Evolutionary conservation across 306 rosid species (phyloP), one percentile per base, ranked within the genome.

Genomic region (Gastrolobium bilobum): DNA sequence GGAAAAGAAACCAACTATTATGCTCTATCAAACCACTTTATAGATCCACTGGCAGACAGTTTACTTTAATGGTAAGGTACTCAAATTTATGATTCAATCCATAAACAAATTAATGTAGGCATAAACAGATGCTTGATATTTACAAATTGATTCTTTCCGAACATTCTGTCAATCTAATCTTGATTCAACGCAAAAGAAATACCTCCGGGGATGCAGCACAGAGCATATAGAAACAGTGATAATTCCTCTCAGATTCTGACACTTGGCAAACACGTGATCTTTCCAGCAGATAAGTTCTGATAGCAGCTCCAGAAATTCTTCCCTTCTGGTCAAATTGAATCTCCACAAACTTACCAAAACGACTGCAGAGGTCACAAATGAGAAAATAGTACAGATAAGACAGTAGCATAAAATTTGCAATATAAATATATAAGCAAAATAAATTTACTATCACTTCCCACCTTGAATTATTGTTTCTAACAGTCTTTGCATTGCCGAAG

Each of bases 171-270:
- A 87, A 79, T 68, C 37, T 33, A 37, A 66, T 73, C 40, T 50
- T 15, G 29, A 79, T 44, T 57, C 79, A 4, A 76, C 39, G 31
- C 39, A 84, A 61, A 40, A 68, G 66, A 52, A 72, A 61, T 61
- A 96, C 99, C 99, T 91, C 98, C 3, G 84, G 91, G 58, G 98
- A 93, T 56, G 91, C 99, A 80, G 97, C 93, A 88, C 99, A 96
- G 77, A 96, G 97, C 99, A 96, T 96, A 89, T 96, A 96, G 92
- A 96, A 96, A 90, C 99, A 96, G 80, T 96, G 99, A 83, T 96
- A 96, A 75, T 96, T 96, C 90, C 99, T 91, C 87, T 96, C 99
- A 57, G 99, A 97, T 82, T 89, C 93, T 11, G 99, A 96, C 87
- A 96, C 39, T 86, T 96, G 99, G 90, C 99, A 96, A 82, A 96